Percentiles rank a stretch among this genome's conserved stretches.
Conservation (phyloP, 495 filamentous ascomycete genomes). For the Xylona heveae region DNA sequence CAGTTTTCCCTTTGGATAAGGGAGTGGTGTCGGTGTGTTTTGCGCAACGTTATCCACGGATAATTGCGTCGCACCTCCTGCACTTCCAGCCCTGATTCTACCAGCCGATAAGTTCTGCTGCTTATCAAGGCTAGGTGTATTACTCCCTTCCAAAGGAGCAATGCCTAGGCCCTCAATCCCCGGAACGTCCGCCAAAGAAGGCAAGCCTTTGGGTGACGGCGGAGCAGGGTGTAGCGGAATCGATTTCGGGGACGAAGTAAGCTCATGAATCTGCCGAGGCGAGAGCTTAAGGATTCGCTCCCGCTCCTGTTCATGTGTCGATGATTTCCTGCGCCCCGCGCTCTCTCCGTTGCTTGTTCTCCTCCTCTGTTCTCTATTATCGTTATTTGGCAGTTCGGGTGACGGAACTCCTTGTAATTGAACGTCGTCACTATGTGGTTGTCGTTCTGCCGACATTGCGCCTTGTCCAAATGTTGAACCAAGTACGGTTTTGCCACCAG, state of each 20-base stretch:
- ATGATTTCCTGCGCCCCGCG: not conserved
- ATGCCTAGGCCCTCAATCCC: no score
- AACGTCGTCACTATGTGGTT: not conserved
- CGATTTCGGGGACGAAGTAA: constrained; percentile 29
- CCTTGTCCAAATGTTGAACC: no score
- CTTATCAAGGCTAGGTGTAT: no score
- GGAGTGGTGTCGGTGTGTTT: constrained; percentile 13
- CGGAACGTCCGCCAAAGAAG: no score
- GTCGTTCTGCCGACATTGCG: not conserved
- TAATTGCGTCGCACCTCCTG: no score
- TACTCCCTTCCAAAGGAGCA: no score
- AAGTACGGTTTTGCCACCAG: no score
- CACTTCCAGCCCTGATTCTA: no score
- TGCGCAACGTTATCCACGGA: no score
- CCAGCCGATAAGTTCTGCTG: no score
- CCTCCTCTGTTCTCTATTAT: not conserved
- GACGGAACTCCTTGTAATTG: not conserved
- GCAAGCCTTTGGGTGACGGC: no score
- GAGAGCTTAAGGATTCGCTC: constrained; percentile 29
- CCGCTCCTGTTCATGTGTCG: constrained; percentile 5
- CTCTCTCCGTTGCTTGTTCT: not conserved
- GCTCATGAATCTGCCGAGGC: constrained; percentile 29
- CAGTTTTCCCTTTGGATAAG: constrained; percentile 1
- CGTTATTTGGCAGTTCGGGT: not conserved
- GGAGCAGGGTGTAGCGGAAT: constrained; percentile 20